Conservation (phyloP, 2,329 filamentous ascomycete species). For the Alternaria novae-zelandiae region DNA sequence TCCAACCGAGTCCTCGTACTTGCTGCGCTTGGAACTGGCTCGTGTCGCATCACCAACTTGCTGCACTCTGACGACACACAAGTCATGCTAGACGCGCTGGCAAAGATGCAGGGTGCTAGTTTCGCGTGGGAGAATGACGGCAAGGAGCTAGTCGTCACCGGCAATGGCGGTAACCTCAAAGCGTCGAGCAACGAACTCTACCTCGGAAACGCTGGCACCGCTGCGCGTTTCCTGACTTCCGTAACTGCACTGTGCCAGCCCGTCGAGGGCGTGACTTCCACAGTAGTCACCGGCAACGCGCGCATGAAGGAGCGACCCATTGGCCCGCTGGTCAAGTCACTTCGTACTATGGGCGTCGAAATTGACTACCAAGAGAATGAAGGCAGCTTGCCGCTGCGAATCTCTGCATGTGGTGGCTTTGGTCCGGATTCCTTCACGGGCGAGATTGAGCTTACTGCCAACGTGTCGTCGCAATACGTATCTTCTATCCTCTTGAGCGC, state of each 20-base stretch:
- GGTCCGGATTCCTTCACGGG: slow-evolving; percentile 75
- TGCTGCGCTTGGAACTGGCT: slow-evolving; percentile 84
- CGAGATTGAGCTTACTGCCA: slow-evolving; percentile 88
- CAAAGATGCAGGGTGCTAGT: slow-evolving; percentile 80
- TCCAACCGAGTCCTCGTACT: slow-evolving; percentile 95
- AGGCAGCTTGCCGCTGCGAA: slow-evolving; percentile 81
- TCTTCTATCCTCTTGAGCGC: slow-evolving; percentile 97
- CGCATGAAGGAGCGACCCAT: slow-evolving; percentile 97
- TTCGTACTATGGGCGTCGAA: slow-evolving; percentile 83
- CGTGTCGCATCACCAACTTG: slow-evolving; percentile 87
- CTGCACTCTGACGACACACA: slow-evolving; percentile 97
- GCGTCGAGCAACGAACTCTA: slow-evolving; percentile 82
- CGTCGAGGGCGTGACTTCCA: slow-evolving; percentile 66
- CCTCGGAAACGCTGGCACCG: slow-evolving; percentile 94
- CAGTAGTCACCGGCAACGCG: slow-evolving; percentile 87
- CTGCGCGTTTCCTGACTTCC: slow-evolving; percentile 91
- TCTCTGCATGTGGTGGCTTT: slow-evolving; percentile 66
- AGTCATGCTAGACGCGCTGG: slow-evolving; percentile 94
- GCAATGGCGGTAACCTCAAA: slow-evolving; percentile 83
- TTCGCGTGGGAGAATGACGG: slow-evolving; percentile 95
- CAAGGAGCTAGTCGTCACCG: slow-evolving; percentile 86
- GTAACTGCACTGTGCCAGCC: slow-evolving; percentile 84
- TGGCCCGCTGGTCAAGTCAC: slow-evolving; percentile 87
- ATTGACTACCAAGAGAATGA: slow-evolving; percentile 86
- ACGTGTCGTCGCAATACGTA: slow-evolving; percentile 98